phyloP scores from a whole-genome alignment of 768 basidiomycete species.

The Russula olivacea region DNA sequence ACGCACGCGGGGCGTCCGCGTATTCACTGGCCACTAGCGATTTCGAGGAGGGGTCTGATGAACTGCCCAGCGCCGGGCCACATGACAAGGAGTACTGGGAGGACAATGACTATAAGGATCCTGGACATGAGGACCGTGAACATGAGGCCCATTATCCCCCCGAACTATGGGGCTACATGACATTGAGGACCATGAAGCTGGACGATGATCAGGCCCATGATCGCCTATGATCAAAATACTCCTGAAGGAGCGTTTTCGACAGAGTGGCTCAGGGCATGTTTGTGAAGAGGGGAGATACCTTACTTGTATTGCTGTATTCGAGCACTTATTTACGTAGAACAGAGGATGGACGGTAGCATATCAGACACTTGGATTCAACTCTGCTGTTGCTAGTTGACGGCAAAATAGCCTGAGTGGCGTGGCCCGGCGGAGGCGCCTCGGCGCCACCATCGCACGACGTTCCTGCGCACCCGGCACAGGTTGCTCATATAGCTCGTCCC shows the following conservation, averaged over 20 bases:
- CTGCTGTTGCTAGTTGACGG: too few species aligned
- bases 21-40: background rate
- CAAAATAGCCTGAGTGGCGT: background rate
- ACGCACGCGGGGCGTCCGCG: background rate
- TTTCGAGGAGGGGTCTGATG: background rate
- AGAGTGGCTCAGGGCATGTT: background rate
- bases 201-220: background rate
- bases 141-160: background rate
- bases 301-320: too few species aligned
- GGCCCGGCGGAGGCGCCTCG: background rate
- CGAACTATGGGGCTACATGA: background rate
- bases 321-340: too few species aligned
- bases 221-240: background rate
- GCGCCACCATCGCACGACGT: background rate
- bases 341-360: too few species aligned
- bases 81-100: background rate
- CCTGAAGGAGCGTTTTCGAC: background rate
- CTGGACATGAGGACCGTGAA: background rate
- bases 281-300: background rate
- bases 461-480: background rate
- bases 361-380: too few species aligned
- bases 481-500: slow-evolving; percentile 10
- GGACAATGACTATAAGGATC: background rate
- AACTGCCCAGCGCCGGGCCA: background rate
- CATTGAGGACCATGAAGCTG: background rate